Evolutionary conservation across 1,284 basidiomycete species (phyloP), one percentile per base, ranked within the genome.

Genomic region (Takashimella tepidaria): DNA sequence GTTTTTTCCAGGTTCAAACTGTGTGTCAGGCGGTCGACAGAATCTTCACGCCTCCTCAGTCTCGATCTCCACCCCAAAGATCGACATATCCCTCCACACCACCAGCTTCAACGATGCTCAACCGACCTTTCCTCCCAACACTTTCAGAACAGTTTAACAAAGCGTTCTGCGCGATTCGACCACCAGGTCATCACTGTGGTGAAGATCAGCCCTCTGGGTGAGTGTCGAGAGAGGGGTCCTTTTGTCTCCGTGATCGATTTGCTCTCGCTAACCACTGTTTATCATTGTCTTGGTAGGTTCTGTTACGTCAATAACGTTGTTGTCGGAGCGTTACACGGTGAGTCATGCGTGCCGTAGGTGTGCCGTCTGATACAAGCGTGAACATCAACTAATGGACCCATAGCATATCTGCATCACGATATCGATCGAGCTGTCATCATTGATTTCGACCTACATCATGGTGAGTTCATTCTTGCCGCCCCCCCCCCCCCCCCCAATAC

Each of bases 271-370:
- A n/a, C n/a, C n/a, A 22, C 24, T n/a, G 20, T 53, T 16, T n/a
- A n/a, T n/a, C n/a, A n/a, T n/a, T n/a, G n/a, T n/a, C n/a, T n/a
- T n/a, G n/a, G 16, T 47, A 73, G 73, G 0, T 93, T 92, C 73
- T 98, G 91, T 74, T 91, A 95, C 67, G 82, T 96, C 41, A 97
- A 98, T 69, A 98, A 98, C 66, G 89, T 93, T 0, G 84, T 87
- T 1, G 83, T 98, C 3, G 92, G 83, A 0, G 89, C 92, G 22
- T 88, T 92, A 19, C 90, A 97, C 70, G 93, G 89, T 88, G 64
- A 51, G 75, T 59, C 3, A n/a, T n/a, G n/a, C n/a, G n/a, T n/a
- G n/a, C n/a, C n/a, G n/a, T n/a, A n/a, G 0, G 3, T 19, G 11
- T 8, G 12, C 12, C 22, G 23, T 25, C 13, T 25, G n/a, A 25